These are phyloP conservation scores for Plasmodium reichenowi DNA, from an alignment of 169 alveolate genomes.

Conservation along the genomic window DNA sequence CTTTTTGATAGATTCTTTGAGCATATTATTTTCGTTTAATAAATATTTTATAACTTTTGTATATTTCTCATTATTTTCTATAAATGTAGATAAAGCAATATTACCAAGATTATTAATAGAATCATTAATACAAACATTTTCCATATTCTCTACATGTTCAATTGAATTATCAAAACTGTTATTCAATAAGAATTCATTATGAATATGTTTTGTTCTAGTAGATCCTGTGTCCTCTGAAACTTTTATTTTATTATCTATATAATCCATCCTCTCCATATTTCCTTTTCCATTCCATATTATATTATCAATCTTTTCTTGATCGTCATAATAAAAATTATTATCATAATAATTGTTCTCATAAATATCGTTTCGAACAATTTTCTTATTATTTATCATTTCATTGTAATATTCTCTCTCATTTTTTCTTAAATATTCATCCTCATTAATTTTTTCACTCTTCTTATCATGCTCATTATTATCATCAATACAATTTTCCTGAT, in stretches of 20 bases:
- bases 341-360: conserved; percentile 5
- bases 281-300: no score
- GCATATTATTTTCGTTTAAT: conserved; percentile 49
- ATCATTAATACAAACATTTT: conserved; percentile 15
- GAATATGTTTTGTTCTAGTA: no score
- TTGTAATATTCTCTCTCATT: neutral
- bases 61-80: conserved; percentile 65
- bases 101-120: conserved; percentile 53
- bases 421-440: neutral
- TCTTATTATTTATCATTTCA: conserved; percentile 5
- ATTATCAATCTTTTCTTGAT: no score
- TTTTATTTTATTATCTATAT: no score
- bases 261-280: no score
- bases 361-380: neutral
- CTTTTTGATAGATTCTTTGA: conserved; percentile 56
- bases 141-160: no score
- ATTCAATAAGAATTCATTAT: neutral
- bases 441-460: conserved; percentile 2
- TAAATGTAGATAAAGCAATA: conserved; percentile 63
- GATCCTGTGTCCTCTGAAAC: no score
- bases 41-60: conserved; percentile 64
- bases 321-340: no score
- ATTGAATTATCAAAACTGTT: neutral
- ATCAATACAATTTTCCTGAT: neutral
- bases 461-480: conserved; percentile 10